Percentiles rank a stretch among this genome's conserved stretches.
phyloP scores from a whole-genome alignment of 441 rosid genomes.

The Breynia disticha region DNA sequence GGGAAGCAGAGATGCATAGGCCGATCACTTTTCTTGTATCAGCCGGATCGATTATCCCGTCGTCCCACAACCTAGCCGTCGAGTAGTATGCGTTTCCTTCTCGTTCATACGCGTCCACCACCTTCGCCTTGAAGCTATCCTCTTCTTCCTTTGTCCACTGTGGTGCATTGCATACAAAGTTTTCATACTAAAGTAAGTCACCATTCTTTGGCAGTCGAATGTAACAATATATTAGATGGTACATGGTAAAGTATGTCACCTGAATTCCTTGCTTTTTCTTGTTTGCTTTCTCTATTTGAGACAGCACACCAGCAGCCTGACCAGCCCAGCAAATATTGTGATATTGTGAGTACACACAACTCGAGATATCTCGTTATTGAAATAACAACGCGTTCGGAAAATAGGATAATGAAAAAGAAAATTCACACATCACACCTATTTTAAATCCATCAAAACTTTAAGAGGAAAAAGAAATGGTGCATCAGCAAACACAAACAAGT shows the following conservation, averaged over 20 bases:
- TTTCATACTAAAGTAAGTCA: not conserved
- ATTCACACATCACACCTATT: no score
- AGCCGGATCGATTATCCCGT: constrained; percentile 86
- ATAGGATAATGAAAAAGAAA: not conserved
- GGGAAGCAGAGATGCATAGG: constrained; percentile 62
- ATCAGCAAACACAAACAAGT: no score
- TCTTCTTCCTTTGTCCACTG: constrained; percentile 83
- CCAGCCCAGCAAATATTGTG: constrained; percentile 9
- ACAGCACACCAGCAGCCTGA: constrained; percentile 93
- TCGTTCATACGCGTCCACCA: constrained; percentile 67
- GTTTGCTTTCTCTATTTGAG: constrained; percentile 77
- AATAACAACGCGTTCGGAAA: not conserved
- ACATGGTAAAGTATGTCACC: constrained; percentile 26
- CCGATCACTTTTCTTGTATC: constrained; percentile 69
- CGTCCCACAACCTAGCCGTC: constrained; percentile 93
- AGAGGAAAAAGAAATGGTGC: no score
- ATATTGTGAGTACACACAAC: not conserved
- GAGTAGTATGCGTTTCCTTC: constrained; percentile 81
- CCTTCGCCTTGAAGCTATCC: constrained; percentile 60
- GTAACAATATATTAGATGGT: no score
- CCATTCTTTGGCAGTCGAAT: no score
- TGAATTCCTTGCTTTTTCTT: constrained; percentile 75
- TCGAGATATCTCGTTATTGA: not conserved
- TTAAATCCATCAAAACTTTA: no score
- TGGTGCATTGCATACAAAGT: constrained; percentile 4